phyloP scores from a whole-genome alignment of 371 early-diverging fungal species.

The Mortierella polycephala region DNA sequence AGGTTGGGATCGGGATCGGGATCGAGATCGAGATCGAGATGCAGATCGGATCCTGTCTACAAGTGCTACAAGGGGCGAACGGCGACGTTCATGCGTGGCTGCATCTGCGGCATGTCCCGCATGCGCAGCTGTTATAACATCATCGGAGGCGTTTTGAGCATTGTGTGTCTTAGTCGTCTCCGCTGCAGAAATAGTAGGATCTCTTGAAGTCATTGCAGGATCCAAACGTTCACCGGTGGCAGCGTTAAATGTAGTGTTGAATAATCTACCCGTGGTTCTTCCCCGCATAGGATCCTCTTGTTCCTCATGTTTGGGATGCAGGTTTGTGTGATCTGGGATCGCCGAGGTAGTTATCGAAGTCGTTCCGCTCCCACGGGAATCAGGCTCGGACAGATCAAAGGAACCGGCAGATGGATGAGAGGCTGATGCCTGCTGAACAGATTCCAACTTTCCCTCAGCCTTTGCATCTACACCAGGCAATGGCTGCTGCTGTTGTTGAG shows the following conservation, averaged over 20 bases:
- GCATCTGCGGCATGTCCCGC: constrained; percentile 16
- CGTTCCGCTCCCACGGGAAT: neutral
- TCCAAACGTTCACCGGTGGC: too few relatives aligned
- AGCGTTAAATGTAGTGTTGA: too few relatives aligned
- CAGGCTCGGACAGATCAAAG: constrained; percentile 7
- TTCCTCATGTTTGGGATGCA: too few relatives aligned
- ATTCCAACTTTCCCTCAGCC: constrained; percentile 1
- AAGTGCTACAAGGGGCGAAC: constrained; percentile 11
- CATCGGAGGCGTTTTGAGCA: constrained; percentile 10
- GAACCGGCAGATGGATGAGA: constrained; percentile 8
- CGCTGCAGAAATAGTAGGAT: neutral
- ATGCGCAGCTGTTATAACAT: constrained; percentile 3
- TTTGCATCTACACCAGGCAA: neutral
- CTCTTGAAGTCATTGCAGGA: too few relatives aligned
- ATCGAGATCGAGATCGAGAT: constrained; percentile 2
- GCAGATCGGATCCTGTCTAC: constrained; percentile 18
- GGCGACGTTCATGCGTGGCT: constrained; percentile 5
- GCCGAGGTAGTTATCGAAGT: neutral
- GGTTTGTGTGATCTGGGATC: neutral
- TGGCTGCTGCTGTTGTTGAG: constrained; percentile 1
- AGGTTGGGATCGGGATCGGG: constrained; percentile 11
- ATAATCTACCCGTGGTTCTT: too few relatives aligned
- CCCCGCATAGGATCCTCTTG: too few relatives aligned
- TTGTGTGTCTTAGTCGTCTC: neutral
- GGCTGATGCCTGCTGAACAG: constrained; percentile 9